Conservation (phyloP, 169 alveolate species). For the Blepharisma undulans region DNA sequence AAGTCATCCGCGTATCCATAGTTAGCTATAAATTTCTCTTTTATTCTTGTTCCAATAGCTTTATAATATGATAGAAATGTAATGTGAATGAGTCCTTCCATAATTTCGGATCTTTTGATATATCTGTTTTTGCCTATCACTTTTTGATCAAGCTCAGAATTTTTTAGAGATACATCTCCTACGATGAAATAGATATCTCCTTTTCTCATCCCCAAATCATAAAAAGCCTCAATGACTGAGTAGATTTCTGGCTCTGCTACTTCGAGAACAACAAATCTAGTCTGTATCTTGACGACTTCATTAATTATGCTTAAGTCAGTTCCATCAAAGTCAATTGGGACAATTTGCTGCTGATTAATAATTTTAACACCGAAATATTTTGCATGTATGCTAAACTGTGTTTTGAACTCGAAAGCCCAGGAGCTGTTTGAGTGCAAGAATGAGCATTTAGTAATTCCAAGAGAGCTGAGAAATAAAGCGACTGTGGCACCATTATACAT, state of each 20-base stretch:
- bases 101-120: neutral
- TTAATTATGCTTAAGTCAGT: neutral
- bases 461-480: neutral
- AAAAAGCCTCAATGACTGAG: neutral
- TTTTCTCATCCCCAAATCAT: conserved; percentile 1
- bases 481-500: neutral
- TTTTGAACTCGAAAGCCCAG: neutral
- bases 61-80: neutral
- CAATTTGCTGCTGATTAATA: neutral
- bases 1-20: neutral
- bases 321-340: neutral
- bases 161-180: neutral
- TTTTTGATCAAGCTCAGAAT: neutral
- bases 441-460: neutral
- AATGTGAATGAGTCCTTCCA: neutral
- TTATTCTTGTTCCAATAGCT: neutral
- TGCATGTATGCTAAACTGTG: neutral
- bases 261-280: neutral
- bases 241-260: neutral
- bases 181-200: neutral
- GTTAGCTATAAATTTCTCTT: neutral
- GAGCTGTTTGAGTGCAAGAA: neutral
- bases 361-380: too few relatives aligned
- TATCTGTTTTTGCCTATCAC: neutral
- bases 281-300: neutral